phyloP scores from a whole-genome alignment of 139 green algal species.

The Chlamydomonas schloesseri region DNA sequence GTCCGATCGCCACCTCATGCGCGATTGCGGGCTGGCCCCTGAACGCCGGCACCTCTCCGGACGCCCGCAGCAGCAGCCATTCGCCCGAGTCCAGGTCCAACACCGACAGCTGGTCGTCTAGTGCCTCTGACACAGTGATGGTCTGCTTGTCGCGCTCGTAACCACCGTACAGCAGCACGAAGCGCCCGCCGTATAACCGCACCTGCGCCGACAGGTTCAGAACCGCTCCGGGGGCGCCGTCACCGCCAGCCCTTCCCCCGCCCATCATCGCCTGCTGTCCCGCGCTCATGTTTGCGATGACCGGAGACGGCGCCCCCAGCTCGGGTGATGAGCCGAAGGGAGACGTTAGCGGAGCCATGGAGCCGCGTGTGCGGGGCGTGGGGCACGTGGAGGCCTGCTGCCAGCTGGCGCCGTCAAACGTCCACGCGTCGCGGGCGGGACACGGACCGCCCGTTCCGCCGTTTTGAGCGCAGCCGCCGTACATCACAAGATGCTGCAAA shows the following conservation, averaged over 20 bases:
- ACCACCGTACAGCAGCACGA: slow-evolving; percentile 3
- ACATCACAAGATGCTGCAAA: not conserved
- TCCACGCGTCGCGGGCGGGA: not conserved
- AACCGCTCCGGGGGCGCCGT: too few relatives aligned
- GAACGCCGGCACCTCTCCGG: not conserved
- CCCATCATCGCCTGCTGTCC: too few relatives aligned
- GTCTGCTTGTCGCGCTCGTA: slow-evolving; percentile 4
- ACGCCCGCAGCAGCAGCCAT: not conserved
- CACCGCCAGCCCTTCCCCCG: too few relatives aligned
- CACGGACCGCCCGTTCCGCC: not conserved
- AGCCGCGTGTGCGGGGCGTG: not conserved
- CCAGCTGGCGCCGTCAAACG: not conserved
- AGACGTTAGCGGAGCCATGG: not conserved
- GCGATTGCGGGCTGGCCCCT: not conserved
- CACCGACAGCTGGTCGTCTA: not conserved
- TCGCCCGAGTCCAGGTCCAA: not conserved
- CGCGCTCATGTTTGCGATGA: too few relatives aligned
- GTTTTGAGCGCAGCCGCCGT: slow-evolving; percentile 15
- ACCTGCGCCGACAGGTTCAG: too few relatives aligned
- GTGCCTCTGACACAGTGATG: not conserved
- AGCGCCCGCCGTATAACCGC: not conserved
- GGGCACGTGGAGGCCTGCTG: not conserved
- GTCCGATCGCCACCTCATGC: not conserved
- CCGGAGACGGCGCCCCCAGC: too few relatives aligned
- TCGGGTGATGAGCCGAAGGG: not conserved